Evolutionary conservation across 139 green algal species (phyloP).

Genomic region (Chlamydomonas applanata): DNA sequence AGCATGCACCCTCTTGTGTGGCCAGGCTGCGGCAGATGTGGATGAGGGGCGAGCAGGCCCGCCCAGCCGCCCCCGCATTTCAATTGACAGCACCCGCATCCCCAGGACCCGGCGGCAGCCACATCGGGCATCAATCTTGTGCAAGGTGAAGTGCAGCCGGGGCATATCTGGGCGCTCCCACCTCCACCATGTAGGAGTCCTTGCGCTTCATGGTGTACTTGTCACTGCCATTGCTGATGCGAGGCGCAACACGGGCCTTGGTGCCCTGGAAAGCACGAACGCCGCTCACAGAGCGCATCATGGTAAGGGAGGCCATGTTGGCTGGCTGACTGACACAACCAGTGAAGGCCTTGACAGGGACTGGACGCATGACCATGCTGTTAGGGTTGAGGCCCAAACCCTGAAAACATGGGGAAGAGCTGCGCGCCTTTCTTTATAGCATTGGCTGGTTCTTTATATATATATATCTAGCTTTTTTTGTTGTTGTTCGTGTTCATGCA

Average conservation of each 20-base stretch:
- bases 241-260: not conserved
- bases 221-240: conserved; percentile 25
- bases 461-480: too few species aligned
- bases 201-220: conserved; percentile 30
- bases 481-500: too few species aligned
- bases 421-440: too few species aligned
- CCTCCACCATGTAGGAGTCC: conserved; percentile 60
- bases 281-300: conserved; percentile 14
- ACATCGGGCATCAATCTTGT: not conserved
- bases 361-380: too few species aligned
- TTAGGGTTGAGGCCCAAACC: too few species aligned
- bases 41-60: not conserved
- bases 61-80: not conserved
- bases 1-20: not conserved
- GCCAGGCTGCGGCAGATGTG: not conserved
- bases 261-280: conserved; percentile 20
- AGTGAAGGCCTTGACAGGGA: too few species aligned
- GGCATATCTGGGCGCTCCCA: conserved; percentile 2
- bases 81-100: too few species aligned
- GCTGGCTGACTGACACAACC: too few species aligned
- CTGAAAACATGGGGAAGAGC: too few species aligned
- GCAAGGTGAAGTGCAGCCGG: not conserved
- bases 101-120: too few species aligned
- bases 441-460: too few species aligned
- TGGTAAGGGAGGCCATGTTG: conserved; percentile 14